Evolutionary conservation across 257 asterid genomes (phyloP).

Genomic region (Solanum megistacrolobum): DNA sequence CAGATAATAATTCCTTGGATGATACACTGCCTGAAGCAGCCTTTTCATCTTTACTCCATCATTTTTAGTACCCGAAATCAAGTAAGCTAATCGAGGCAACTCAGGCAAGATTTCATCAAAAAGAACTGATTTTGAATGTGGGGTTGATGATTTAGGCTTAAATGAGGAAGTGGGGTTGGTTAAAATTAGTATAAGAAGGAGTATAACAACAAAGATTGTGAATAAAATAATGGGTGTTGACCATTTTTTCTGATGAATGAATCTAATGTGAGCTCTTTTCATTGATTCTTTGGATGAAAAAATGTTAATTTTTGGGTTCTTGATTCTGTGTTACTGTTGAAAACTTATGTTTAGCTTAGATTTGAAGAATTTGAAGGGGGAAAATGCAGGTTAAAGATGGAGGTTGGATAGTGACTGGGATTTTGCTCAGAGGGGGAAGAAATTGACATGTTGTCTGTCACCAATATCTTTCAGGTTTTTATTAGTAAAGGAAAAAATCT

Average conservation of each 20-base stretch:
- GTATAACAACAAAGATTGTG: slow-evolving; percentile 19
- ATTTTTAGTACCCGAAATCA: slow-evolving; percentile 58
- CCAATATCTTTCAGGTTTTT: not conserved
- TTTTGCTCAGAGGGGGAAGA: not conserved
- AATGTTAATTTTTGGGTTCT: not conserved
- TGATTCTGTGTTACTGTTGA: not conserved
- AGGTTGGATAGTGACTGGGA: not conserved
- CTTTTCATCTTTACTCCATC: slow-evolving; percentile 47
- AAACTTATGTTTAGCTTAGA: not conserved
- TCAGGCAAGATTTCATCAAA: slow-evolving; percentile 24
- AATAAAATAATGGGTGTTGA: slow-evolving; percentile 31
- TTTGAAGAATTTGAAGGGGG: not conserved
- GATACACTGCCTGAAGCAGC: slow-evolving; percentile 73
- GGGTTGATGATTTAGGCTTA: slow-evolving; percentile 13
- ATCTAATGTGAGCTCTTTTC: slow-evolving; percentile 46
- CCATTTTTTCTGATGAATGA: slow-evolving; percentile 32
- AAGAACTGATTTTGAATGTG: slow-evolving; percentile 10
- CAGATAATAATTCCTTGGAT: slow-evolving; percentile 76
- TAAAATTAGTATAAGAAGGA: slow-evolving; percentile 19
- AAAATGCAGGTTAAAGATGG: not conserved
- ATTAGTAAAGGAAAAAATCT: not conserved
- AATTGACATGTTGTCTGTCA: not conserved
- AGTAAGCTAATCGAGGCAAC: slow-evolving; percentile 72
- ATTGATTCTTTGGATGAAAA: not conserved
- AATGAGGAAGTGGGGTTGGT: slow-evolving; percentile 11